A percentile compares a stretch with the other conserved stretches of the same genome.
phyloP scores from a whole-genome alignment of 345 rosid species.

The Citrus maxima region DNA sequence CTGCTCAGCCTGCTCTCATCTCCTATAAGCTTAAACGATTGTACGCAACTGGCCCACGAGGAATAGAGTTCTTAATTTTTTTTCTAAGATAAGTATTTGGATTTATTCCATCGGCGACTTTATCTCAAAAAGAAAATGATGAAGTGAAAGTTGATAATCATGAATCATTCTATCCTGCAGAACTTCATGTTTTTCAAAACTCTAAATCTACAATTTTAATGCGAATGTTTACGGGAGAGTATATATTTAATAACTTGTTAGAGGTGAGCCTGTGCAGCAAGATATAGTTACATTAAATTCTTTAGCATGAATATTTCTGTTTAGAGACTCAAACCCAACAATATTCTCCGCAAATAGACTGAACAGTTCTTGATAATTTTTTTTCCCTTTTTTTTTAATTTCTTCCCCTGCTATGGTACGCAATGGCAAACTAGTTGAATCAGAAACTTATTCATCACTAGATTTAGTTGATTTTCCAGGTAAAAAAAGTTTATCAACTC shows the following conservation, averaged over 20 bases:
- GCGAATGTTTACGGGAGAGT: neutral
- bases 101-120: neutral
- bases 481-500: constrained; percentile 11
- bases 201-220: neutral
- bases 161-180: neutral
- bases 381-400: neutral
- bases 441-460: constrained; percentile 22
- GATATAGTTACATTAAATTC: too few relatives aligned
- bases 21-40: neutral
- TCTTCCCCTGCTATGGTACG: neutral
- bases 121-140: constrained; percentile 13
- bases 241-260: neutral
- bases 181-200: neutral
- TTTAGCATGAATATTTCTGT: neutral
- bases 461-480: constrained; percentile 16
- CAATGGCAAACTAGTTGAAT: neutral
- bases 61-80: constrained; percentile 13
- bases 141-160: neutral
- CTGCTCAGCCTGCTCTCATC: neutral
- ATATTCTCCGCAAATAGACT: neutral
- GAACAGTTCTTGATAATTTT: neutral
- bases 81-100: neutral
- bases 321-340: neutral
- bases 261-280: neutral
- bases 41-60: constrained; percentile 13